These are phyloP conservation scores for Candida endomychidarum DNA, from an alignment of 805 yeast species.

Conservation along the genomic window DNA sequence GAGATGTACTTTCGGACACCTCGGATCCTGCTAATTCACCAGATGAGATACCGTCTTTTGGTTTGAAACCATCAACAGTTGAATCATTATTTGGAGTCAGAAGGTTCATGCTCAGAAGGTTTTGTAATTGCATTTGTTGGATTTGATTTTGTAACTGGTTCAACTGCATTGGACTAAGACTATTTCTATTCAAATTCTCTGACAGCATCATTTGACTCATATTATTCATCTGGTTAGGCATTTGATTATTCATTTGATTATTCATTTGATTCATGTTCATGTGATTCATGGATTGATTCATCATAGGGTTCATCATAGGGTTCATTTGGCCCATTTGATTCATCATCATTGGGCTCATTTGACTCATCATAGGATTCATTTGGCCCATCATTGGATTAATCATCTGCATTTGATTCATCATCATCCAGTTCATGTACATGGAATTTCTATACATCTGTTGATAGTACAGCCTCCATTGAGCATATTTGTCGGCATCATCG, in stretches of 20 bases:
- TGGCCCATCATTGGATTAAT: constrained; percentile 4
- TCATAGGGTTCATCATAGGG: constrained; percentile 6
- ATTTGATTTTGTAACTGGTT: constrained; percentile 1
- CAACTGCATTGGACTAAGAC: constrained; percentile 1
- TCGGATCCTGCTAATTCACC: too few species aligned
- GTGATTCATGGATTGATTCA: neutral
- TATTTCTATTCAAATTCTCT: neutral
- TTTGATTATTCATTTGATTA: too few species aligned
- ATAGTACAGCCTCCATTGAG: constrained; percentile 41
- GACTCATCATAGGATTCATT: neutral
- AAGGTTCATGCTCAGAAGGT: neutral
- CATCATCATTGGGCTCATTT: constrained; percentile 2
- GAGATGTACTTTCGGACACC: too few species aligned
- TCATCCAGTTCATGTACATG: constrained; percentile 16
- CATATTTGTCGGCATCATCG: constrained; percentile 20
- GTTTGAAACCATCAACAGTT: too few species aligned
- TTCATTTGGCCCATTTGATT: constrained; percentile 5
- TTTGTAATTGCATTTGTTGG: constrained; percentile 2
- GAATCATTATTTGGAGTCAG: neutral
- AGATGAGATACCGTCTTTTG: too few species aligned
- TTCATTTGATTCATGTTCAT: neutral
- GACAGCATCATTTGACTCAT: neutral
- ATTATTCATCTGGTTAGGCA: neutral
- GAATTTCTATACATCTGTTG: constrained; percentile 16
- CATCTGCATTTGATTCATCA: constrained; percentile 8